Evolutionary conservation across 2,329 filamentous ascomycete species (phyloP).

Genomic region (Westerdykella aurantiaca): DNA sequence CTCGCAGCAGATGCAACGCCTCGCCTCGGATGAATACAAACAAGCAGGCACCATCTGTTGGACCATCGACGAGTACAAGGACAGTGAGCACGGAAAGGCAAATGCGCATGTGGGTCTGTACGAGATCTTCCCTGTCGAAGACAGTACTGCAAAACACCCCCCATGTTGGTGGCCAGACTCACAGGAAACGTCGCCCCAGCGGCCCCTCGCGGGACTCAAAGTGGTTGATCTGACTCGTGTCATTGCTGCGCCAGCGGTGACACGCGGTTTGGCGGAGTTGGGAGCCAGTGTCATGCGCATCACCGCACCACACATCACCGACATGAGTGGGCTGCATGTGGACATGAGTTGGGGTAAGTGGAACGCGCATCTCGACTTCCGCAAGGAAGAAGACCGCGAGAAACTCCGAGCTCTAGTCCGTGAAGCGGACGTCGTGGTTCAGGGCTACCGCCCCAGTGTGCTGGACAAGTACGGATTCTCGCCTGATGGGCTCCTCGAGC

Average conservation of each 20-base stretch:
- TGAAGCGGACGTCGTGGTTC: constrained; percentile 48
- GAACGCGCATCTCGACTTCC: constrained; percentile 43
- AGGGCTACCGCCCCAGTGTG: constrained; percentile 47
- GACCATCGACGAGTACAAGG: constrained; percentile 35
- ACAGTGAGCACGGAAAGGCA: constrained; percentile 39
- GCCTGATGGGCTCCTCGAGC: constrained; percentile 37
- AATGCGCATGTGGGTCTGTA: constrained; percentile 41
- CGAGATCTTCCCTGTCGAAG: constrained; percentile 30
- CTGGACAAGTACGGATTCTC: constrained; percentile 46
- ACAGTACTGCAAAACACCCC: constrained; percentile 16
- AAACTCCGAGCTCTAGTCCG: constrained; percentile 40
- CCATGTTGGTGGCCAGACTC: constrained; percentile 42
- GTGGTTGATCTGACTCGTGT: constrained; percentile 48
- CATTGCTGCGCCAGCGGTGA: constrained; percentile 46
- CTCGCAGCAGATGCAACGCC: constrained; percentile 29
- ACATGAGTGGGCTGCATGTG: constrained; percentile 39
- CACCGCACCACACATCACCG: constrained; percentile 37
- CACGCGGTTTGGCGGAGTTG: constrained; percentile 40
- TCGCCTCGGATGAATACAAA: constrained; percentile 35
- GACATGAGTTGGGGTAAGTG: constrained; percentile 51
- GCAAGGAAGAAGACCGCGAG: constrained; percentile 34
- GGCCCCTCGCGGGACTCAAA: constrained; percentile 46
- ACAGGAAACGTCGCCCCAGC: constrained; percentile 24
- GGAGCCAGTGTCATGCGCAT: constrained; percentile 47
- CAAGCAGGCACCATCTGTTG: constrained; percentile 40